phyloP scores from a whole-genome alignment of 352 stramenopile genomes.

The Blastocystis hominis region DNA sequence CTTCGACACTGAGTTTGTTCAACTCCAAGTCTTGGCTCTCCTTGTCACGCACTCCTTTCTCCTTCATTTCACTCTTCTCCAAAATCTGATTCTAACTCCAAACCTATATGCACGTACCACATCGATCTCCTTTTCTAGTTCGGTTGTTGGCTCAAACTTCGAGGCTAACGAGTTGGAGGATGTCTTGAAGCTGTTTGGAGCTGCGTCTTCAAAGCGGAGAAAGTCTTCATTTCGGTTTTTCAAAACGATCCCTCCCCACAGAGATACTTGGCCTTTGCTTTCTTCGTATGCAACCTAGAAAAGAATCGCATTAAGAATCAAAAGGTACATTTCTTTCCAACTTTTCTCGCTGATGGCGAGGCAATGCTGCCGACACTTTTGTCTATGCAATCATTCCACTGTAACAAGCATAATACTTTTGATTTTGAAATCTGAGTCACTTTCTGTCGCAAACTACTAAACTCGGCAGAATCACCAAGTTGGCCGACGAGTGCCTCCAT shows the following conservation, averaged over 20 bases:
- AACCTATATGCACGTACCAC: neutral
- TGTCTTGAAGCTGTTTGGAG: neutral
- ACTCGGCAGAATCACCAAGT: neutral
- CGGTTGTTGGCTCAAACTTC: conserved; percentile 28
- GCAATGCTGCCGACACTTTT: conserved; percentile 30
- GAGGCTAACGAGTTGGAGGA: neutral
- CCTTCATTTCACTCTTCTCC: conserved; percentile 54
- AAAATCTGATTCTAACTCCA: neutral
- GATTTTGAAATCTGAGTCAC: conserved; percentile 18
- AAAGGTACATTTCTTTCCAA: conserved; percentile 29
- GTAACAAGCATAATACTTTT: neutral
- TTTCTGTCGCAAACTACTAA: neutral
- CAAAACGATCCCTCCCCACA: conserved; percentile 46
- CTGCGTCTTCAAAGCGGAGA: conserved; percentile 18
- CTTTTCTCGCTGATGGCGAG: neutral
- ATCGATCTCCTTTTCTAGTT: conserved; percentile 53
- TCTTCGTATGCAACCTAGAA: conserved; percentile 44
- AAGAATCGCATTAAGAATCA: neutral
- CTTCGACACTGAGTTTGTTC: conserved; percentile 38
- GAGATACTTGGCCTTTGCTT: neutral
- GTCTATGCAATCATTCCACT: neutral
- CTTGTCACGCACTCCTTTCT: conserved; percentile 5
- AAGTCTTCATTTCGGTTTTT: conserved; percentile 4
- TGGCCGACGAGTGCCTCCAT: neutral
- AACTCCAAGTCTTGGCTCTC: conserved; percentile 15